Evolutionary conservation across 2,329 filamentous ascomycete genomes (phyloP), one percentile per base, ranked within the genome.

Genomic region (Stylonectria norvegica): DNA sequence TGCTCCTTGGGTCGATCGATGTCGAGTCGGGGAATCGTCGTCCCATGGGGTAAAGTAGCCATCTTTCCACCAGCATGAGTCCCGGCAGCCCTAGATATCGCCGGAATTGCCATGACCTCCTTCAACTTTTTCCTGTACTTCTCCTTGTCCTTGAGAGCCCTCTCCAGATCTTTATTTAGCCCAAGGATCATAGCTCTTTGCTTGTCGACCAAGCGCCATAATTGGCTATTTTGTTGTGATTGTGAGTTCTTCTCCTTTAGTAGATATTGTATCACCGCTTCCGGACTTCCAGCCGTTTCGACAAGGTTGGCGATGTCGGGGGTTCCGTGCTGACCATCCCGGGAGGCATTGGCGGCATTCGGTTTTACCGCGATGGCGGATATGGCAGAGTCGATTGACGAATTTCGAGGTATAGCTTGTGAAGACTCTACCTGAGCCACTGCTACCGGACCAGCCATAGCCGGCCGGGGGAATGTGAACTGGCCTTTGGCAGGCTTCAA

Each of bases 161-260:
- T 81, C 64, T 97, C 91, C 10, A 98, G 71, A 61, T 98, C 93
- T 63, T 93, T 95, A 60, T 97, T 96, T 48, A 98, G 73, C 6
- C 90, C 91, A 15, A 95, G 67, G 39, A 98, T 89, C 82, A 98
- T 90, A 12, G 89, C 82, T 47, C 91, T 78, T 65, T 98, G 93
- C 69, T 98, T 97, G 63, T 97, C 91, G 35, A 98, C 89, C 33
- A 98, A 70, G 36, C 89, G 84, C 93, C 93, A 98, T 56, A 98
- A 69, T 62, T 98, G 91, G 14, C 83, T 75, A 61, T 97, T 97
- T 60, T 97, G 93, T 52, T 88, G 85, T 5, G 87, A 80, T 39
- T 89, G 86, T 34, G 88, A 86, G 48, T 91, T 82, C 64, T 96
- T 97, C 61, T 98, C 93, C 61, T 87, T 94, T 49, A 96, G 69